Evolutionary conservation across 2,329 filamentous ascomycete genomes (phyloP).

Genomic region (Colletotrichum costaricense): DNA sequence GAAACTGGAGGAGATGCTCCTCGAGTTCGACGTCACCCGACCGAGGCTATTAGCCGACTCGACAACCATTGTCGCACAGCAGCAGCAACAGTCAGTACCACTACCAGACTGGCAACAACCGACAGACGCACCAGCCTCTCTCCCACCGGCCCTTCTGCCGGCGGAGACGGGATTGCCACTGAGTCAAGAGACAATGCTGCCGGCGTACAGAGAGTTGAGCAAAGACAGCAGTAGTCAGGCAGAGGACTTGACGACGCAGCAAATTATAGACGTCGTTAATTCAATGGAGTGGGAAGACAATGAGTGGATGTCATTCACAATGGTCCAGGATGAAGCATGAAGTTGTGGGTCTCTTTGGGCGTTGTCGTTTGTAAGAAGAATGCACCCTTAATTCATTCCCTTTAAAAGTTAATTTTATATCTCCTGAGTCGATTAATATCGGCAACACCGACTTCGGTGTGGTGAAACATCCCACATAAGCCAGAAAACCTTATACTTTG

Average conservation of each 20-base stretch:
- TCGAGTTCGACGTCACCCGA: background rate
- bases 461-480: background rate
- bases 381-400: background rate
- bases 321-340: conserved; percentile 5
- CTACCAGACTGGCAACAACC: conserved; percentile 9
- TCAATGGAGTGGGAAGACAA: conserved; percentile 31
- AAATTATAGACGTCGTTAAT: conserved; percentile 29
- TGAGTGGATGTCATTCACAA: conserved; percentile 29
- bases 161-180: background rate
- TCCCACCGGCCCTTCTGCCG: background rate
- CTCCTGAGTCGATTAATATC: background rate
- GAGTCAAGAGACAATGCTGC: background rate
- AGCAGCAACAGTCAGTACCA: background rate
- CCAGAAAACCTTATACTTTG: background rate
- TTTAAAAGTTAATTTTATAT: background rate
- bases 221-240: conserved; percentile 29
- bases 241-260: conserved; percentile 26
- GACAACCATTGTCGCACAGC: background rate
- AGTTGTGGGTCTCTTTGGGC: background rate
- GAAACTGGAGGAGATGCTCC: conserved; percentile 54
- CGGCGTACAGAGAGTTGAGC: background rate
- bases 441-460: background rate
- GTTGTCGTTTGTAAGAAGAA: too few species aligned
- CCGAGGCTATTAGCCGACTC: background rate
- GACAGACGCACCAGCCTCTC: background rate